Evolutionary conservation across 352 stramenopile species (phyloP).

Genomic region (Globisporangium perplexum): DNA sequence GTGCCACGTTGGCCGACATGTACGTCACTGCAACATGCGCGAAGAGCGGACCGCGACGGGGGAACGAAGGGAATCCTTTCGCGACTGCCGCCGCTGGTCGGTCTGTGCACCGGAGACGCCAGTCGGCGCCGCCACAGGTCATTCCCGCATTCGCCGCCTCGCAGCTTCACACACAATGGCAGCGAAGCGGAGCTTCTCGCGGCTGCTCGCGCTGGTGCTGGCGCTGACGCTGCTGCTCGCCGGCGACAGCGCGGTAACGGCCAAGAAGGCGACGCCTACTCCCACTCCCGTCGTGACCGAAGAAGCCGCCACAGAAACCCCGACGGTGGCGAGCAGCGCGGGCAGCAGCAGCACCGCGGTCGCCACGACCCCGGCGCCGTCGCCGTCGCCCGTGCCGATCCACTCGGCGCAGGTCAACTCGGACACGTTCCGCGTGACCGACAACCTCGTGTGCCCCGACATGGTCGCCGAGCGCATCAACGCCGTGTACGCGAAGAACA

Average conservation of each 20-base stretch:
- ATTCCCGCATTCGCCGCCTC: not conserved
- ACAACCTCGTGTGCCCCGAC: slow-evolving; percentile 37
- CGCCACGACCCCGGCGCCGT: not conserved
- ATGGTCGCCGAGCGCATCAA: slow-evolving; percentile 28
- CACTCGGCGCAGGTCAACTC: slow-evolving; percentile 25
- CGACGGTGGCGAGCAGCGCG: not conserved
- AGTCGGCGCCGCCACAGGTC: no score
- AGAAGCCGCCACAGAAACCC: not conserved
- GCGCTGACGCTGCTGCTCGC: not conserved
- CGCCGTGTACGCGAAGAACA: slow-evolving; percentile 42
- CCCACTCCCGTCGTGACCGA: not conserved
- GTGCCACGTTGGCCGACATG: no score
- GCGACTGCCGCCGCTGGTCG: not conserved
- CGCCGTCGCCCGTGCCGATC: slow-evolving; percentile 17
- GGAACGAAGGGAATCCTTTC: no score
- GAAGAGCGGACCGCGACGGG: no score
- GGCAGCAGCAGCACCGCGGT: not conserved
- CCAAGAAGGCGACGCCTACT: not conserved
- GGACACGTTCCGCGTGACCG: slow-evolving; percentile 38
- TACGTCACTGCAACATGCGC: no score
- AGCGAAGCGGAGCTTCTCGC: not conserved
- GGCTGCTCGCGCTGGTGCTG: not conserved
- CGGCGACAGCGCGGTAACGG: not conserved
- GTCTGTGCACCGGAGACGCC: not conserved
- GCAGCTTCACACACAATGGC: not conserved